Evolutionary conservation across 305 asterid genomes (phyloP), one percentile per base, ranked within the genome.

Genomic region (Coffea humblotiana): DNA sequence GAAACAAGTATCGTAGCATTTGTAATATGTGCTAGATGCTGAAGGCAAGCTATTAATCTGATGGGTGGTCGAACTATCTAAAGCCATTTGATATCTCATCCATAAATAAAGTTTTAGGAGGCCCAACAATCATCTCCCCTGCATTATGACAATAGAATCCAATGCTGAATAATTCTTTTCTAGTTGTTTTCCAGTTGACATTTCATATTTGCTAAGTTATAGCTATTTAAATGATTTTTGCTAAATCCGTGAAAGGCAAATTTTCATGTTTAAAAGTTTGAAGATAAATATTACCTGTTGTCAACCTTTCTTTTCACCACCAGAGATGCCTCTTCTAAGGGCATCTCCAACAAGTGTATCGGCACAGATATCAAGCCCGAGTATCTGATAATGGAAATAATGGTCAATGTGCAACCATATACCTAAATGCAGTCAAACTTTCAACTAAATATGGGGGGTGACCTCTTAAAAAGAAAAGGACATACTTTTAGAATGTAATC

Each of bases 61-160:
- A 83, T 86, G 90, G 6, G 97, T 88, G 23, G 94, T 92, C 40
- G 97, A 90, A 86, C 95, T 92, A 87, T 92, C 97, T 43, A 92
- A 92, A 85, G 21, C 97, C 95, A 8, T 93, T 92, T 6, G 97
- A 88, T 81, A 92, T 88, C 83, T 92, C 93, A 75, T 92, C 95
- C 97, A 90, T 92, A 82, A 92, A 90, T 11, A 90, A 72, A 1
- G 95, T 86, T 77, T 86, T 90, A 11, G 93, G 84, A 8, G 95
- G 91, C 40, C 97, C 93, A 10, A 90, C 94, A 69, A 90, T 87
- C 93, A 90, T 92, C 84, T 92, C 97, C 32, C 92, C 93, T 89
- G 91, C 70, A 77, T 74, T 5, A 37, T 49, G 43, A 0, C 65
- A 48, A 74, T 51, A 56, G 35, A 19, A 35, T 35, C 1, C 4